Base-by-base conservation (phyloP, 345 rosid species). In the Hevea brasiliensis region DNA sequence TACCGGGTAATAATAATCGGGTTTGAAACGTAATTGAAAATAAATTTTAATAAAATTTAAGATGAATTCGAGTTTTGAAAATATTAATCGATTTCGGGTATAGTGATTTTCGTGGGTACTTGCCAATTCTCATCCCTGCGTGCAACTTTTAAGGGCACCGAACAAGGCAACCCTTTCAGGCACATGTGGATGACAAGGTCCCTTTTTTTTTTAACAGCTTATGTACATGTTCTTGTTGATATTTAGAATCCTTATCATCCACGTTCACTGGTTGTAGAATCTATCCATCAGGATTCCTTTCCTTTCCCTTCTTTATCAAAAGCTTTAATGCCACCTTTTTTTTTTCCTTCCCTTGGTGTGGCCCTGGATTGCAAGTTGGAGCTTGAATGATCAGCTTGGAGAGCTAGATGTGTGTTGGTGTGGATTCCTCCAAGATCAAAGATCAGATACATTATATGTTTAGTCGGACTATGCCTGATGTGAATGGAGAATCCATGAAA, bases 241-340 rank as follows among this genome's bases (percentile, higher is more conserved):
- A 26, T 68, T 62, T 58, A 75, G 85, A 79, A 79, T 79, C 81
- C 83, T 79, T 84, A 84, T 84, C 85, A 81, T 84, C 87, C 84
- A 76, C 80, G 72, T 68, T 72, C 72, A 65, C 29, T 37, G 9
- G 53, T 59, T 53, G 48, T 47, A 67, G 70, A 74, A 78, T 58
- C 69, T 75, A 59, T 79, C 61, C 56, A 26, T 61, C 44, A 40
- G 74, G 64, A 62, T 40, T 8, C 5, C 5, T 32, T 65, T 8
- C 18, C 45, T 57, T 44, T 54, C 76, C 67, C 73, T 72, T 81
- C 79, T 17, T 17, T 67, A 68, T 80, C 79, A 71, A 60, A 65
- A 79, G 73, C 70, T 74, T 72, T 51, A 44, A 35, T 66, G 45
- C 44, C 67, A 8, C 2, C 17, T 75, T 58, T 35, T n/a, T 61